Conservation (phyloP, 257 asterid species). For the Penstemon newberryi region DNA sequence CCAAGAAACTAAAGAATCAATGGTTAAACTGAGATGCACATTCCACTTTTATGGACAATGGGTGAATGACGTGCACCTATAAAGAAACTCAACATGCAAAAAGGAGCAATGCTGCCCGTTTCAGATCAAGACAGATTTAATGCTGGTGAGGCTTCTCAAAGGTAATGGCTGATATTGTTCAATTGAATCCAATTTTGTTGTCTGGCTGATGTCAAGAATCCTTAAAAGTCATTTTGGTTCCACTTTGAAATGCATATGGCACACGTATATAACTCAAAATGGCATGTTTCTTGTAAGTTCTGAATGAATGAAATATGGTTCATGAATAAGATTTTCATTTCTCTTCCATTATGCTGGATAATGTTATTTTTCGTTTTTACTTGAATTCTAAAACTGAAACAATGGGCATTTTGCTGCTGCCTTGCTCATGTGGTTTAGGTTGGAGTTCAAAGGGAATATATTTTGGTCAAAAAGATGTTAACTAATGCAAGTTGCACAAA, state of each 20-base stretch:
- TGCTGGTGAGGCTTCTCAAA: slow-evolving; percentile 23
- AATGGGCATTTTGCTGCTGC: too few relatives aligned
- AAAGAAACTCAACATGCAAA: slow-evolving; percentile 29
- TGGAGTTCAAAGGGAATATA: slow-evolving; percentile 30
- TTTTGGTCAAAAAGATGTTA: slow-evolving; percentile 30
- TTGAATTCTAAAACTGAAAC: too few relatives aligned
- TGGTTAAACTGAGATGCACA: slow-evolving; percentile 12
- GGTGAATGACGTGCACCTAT: slow-evolving; percentile 15
- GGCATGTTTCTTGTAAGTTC: too few relatives aligned
- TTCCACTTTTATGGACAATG: slow-evolving; percentile 17
- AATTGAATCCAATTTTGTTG: slow-evolving; percentile 25
- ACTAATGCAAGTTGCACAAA: slow-evolving; percentile 30
- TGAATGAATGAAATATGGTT: too few relatives aligned
- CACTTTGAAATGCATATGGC: slow-evolving; percentile 7
- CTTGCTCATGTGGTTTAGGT: slow-evolving; percentile 5
- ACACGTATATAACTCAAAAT: too few relatives aligned
- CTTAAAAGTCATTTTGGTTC: slow-evolving; percentile 22
- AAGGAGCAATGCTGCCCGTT: slow-evolving; percentile 8
- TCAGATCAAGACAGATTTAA: slow-evolving; percentile 3
- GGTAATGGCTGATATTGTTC: slow-evolving; percentile 17
- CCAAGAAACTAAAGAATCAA: slow-evolving; percentile 23
- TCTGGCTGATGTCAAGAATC: slow-evolving; percentile 39
- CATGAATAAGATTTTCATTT: too few relatives aligned
- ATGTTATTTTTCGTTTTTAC: too few relatives aligned
- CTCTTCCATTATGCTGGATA: too few relatives aligned